Conservation (phyloP, 768 basidiomycete genomes). For the Trichaptum fuscoviolaceum region DNA sequence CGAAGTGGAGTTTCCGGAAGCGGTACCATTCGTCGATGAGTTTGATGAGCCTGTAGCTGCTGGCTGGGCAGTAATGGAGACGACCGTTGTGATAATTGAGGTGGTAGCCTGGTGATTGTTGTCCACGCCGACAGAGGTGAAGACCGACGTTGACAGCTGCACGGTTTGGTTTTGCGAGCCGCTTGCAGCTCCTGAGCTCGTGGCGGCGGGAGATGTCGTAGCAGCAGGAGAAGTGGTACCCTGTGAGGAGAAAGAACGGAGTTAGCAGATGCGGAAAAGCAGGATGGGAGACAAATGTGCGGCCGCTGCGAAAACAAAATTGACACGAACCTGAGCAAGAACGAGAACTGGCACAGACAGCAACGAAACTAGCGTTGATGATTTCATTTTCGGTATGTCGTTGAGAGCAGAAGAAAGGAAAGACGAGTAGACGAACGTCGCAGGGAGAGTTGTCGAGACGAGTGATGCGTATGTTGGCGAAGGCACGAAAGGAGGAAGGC, state of each 20-base stretch:
- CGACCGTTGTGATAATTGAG: slow-evolving; percentile 34
- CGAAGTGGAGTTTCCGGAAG: slow-evolving; percentile 11
- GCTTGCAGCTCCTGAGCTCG: slow-evolving; percentile 2
- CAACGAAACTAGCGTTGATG: slow-evolving; percentile 26
- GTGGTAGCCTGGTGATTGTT: slow-evolving; percentile 38
- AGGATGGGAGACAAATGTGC: slow-evolving; percentile 2
- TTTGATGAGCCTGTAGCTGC: slow-evolving; percentile 9
- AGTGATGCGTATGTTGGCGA: neutral
- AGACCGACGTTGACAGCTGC: slow-evolving; percentile 31
- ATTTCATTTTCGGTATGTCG: slow-evolving; percentile 21
- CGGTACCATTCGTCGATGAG: slow-evolving; percentile 11
- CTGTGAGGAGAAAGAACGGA: slow-evolving; percentile 10
- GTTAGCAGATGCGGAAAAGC: slow-evolving; percentile 9
- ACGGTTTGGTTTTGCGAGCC: slow-evolving; percentile 20
- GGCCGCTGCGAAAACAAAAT: slow-evolving; percentile 11
- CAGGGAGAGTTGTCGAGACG: neutral
- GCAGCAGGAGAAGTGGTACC: slow-evolving; percentile 10
- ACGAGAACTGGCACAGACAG: slow-evolving; percentile 36
- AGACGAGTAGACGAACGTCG: slow-evolving; percentile 13
- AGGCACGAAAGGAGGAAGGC: neutral
- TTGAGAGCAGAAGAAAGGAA: slow-evolving; percentile 13
- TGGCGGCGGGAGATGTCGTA: neutral
- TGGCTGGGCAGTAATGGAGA: slow-evolving; percentile 39
- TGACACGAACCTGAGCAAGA: slow-evolving; percentile 33
- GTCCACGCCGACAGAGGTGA: slow-evolving; percentile 32